Base-by-base conservation (phyloP, 75 land plant species). In the Pinus tabuliformis region DNA sequence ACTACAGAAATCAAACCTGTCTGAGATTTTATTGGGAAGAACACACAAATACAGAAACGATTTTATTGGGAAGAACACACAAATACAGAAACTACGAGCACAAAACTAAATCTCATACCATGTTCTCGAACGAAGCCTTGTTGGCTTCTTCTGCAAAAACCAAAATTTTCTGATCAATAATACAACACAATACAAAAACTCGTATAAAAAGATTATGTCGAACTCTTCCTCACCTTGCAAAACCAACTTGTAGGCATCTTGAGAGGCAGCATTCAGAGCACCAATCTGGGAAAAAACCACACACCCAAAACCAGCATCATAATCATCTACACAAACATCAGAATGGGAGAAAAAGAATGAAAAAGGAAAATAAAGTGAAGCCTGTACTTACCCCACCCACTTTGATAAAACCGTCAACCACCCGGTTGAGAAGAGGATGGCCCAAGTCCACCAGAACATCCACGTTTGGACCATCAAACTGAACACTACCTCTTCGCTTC, bases 391-490 rank as follows among this genome's bases (percentile, higher is more conserved):
- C 83, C 75, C 86, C 86, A 15, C 86, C 86, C 60, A 85, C 86
- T 76, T 85, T 85, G 52, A 85, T 58, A 56, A 85, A 85, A 6
- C 86, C 86, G 61, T 85, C 86, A 6, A 85, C 77, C 5, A 85
- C 80, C 18, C 84, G 75, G 77, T 85, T 85, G 39, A 85, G 68
- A 15, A 85, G 70, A 22, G 86, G 85, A 71, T 85, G 86, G 1
- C 86, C 86, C 77, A 85, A 20, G 70, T 85, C 85, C 33, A 85
- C 73, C 54, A 85, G 61, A 26, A 82, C 70, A 61, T 85, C 85
- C 13, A 71, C 61, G 33, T 78, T 61, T 64, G 85, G 3, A 9
- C 54, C 54, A 49, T 49, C 54, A 49, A 49, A 49, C 54, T 49
- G 12, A 2, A 49, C 54, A 49, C 12, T 49, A 49, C 54, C 54